Percentiles rank a stretch among this genome's conserved stretches.
Evolutionary conservation across 768 basidiomycete genomes (phyloP).

Genomic region (Coprinopsis marcescibilis): DNA sequence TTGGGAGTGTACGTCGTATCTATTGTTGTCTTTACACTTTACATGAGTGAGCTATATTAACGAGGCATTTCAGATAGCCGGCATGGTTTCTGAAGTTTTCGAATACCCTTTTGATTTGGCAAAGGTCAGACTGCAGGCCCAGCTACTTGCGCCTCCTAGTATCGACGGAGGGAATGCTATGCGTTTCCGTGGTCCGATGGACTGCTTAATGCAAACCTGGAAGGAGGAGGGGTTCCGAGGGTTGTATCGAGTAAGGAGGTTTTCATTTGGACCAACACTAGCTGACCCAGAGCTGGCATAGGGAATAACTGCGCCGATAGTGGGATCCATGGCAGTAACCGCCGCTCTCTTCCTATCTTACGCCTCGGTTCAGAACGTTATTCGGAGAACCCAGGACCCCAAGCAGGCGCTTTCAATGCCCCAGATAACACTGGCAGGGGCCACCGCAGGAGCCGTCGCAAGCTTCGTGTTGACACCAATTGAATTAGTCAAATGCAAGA

Average conservation of each 20-base stretch:
- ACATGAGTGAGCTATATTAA: not conserved
- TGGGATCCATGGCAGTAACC: constrained; percentile 91
- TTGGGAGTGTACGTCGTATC: constrained; percentile 42
- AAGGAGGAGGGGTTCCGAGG: constrained; percentile 76
- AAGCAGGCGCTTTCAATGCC: constrained; percentile 40
- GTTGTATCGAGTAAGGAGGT: constrained; percentile 62
- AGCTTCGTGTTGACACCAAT: constrained; percentile 94
- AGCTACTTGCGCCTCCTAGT: constrained; percentile 59
- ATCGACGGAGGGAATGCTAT: constrained; percentile 36
- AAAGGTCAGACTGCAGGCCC: constrained; percentile 90
- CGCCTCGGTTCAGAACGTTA: constrained; percentile 60
- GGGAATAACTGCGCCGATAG: constrained; percentile 89
- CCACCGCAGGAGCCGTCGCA: constrained; percentile 79
- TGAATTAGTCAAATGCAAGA: constrained; percentile 94
- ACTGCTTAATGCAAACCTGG: constrained; percentile 83
- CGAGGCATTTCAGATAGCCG: constrained; percentile 67
- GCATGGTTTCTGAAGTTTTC: constrained; percentile 76
- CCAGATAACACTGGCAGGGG: constrained; percentile 76
- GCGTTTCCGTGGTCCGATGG: constrained; percentile 74
- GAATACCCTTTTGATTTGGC: constrained; percentile 96
- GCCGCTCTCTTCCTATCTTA: constrained; percentile 86
- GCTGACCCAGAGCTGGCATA: constrained; percentile 20
- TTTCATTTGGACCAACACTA: not conserved
- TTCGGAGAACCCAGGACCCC: constrained; percentile 35
- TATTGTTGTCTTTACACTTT: not conserved